These are phyloP conservation scores for Acrocalymma vagum DNA, from an alignment of 2,329 filamentous ascomycete species.

Conservation along the genomic window DNA sequence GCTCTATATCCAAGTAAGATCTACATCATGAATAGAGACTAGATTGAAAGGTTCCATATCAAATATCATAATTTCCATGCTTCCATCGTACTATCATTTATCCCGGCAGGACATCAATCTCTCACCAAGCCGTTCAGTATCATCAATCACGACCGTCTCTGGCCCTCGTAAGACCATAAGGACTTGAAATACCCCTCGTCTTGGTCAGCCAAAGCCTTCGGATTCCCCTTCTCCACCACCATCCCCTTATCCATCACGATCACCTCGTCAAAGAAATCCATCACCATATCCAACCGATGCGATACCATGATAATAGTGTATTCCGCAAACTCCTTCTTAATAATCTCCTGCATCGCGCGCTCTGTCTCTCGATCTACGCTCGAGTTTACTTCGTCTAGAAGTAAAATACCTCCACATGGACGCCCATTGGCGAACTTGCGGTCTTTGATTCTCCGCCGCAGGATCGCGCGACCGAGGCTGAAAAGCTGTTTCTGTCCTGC, in stretches of 20 bases:
- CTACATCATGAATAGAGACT: too few species aligned
- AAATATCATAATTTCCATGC: too few species aligned
- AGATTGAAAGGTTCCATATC: too few species aligned
- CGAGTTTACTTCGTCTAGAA: conserved; percentile 19
- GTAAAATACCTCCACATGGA: conserved; percentile 11
- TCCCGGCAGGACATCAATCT: too few species aligned
- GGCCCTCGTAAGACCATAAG: too few species aligned
- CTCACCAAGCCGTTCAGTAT: too few species aligned
- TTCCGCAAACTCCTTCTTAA: conserved; percentile 58
- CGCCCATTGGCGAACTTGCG: neutral
- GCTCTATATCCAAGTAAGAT: too few species aligned
- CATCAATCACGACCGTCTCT: too few species aligned
- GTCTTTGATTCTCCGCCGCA: conserved; percentile 32
- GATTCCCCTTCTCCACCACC: too few species aligned
- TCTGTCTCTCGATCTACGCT: conserved; percentile 67
- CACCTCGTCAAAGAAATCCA: conserved; percentile 21
- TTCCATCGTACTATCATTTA: too few species aligned
- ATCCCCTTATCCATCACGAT: conserved; percentile 43
- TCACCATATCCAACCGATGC: conserved; percentile 16
- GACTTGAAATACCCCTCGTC: too few species aligned
- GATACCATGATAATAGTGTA: conserved; percentile 19
- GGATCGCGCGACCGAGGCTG: conserved; percentile 64
- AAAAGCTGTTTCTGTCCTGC: conserved; percentile 69
- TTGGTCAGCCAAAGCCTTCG: too few species aligned
- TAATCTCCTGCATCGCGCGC: conserved; percentile 61